Conservation (phyloP, 345 rosid genomes). For the Brassica nigra region DNA sequence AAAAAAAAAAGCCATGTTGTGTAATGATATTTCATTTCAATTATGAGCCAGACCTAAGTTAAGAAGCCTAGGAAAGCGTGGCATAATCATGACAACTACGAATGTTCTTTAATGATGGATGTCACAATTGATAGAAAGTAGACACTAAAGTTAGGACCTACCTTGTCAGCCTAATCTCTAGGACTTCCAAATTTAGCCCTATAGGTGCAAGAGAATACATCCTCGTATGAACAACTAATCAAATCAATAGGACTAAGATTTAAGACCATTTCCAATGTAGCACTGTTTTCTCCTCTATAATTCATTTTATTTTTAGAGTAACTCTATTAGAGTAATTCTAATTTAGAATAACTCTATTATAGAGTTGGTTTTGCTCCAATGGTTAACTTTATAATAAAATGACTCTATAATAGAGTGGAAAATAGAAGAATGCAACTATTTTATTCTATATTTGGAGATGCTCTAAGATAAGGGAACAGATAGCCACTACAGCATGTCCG, state of each 20-base stretch:
- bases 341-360: too few relatives aligned
- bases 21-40: conserved; percentile 13
- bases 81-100: conserved; percentile 3
- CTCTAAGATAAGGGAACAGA: background rate
- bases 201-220: conserved; percentile 6
- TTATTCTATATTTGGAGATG: too few relatives aligned
- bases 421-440: too few relatives aligned
- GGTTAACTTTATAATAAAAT: too few relatives aligned
- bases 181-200: background rate
- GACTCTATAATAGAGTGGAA: too few relatives aligned
- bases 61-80: conserved; percentile 29
- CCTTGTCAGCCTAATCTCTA: conserved; percentile 2
- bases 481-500: background rate
- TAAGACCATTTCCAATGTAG: background rate
- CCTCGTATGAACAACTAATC: background rate
- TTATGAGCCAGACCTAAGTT: conserved; percentile 9
- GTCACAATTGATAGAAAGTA: background rate
- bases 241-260: background rate
- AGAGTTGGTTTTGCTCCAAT: too few relatives aligned
- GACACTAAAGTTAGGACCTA: conserved; percentile 15
- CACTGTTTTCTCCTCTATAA: too few relatives aligned
- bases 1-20: background rate
- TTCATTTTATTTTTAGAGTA: too few relatives aligned
- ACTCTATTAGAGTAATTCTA: too few relatives aligned
- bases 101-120: conserved; percentile 1